A percentile compares a stretch with the other conserved stretches of the same genome.
Evolutionary conservation across 257 asterid species (phyloP).

Genomic region (Agastache rugosa): DNA sequence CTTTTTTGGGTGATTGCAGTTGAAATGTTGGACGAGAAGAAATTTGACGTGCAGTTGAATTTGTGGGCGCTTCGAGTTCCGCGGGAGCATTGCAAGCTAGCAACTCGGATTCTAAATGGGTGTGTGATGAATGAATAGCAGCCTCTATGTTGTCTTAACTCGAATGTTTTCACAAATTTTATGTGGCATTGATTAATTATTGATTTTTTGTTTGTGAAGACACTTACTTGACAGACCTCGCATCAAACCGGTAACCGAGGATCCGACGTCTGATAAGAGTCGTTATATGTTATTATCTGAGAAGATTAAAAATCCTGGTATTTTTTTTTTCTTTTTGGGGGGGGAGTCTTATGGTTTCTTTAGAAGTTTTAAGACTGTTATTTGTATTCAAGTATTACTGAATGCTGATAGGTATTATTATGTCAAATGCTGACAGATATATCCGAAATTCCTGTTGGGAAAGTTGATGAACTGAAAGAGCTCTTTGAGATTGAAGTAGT

Average conservation of each 20-base stretch:
- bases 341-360: background rate
- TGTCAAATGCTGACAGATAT: conserved; percentile 57
- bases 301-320: conserved; percentile 66
- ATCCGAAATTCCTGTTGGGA: conserved; percentile 69
- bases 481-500: conserved; percentile 74
- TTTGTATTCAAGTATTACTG: background rate
- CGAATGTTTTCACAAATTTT: conserved; percentile 3
- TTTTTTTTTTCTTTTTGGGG: background rate
- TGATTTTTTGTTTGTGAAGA: conserved; percentile 44
- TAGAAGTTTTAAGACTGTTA: background rate
- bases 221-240: conserved; percentile 87
- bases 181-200: conserved; percentile 6
- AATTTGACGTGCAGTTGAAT: conserved; percentile 63
- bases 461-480: conserved; percentile 72
- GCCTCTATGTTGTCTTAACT: background rate
- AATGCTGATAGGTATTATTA: conserved; percentile 6
- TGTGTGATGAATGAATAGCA: conserved; percentile 29
- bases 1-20: conserved; percentile 13
- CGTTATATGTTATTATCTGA: conserved; percentile 83
- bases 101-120: conserved; percentile 80
- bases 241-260: conserved; percentile 80
- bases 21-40: conserved; percentile 61
- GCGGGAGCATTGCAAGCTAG: conserved; percentile 79
- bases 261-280: conserved; percentile 68
- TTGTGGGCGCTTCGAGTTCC: conserved; percentile 83